phyloP scores from a whole-genome alignment of 345 rosid genomes.

The Capsella bursapastoris region DNA sequence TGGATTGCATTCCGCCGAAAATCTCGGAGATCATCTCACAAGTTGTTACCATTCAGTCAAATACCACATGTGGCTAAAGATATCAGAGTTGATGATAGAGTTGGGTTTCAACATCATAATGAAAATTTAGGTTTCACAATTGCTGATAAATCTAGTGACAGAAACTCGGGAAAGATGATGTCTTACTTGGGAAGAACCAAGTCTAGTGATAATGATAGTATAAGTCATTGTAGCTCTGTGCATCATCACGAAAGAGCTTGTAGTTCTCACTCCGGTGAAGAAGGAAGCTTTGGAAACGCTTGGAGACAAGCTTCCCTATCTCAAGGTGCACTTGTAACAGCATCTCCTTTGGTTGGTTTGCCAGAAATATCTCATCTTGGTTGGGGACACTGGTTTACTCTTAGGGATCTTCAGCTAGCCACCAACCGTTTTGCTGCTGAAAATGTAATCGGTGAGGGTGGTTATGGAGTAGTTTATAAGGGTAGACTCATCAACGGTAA shows the following conservation, averaged over 20 bases:
- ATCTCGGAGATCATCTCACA: slow-evolving; percentile 58
- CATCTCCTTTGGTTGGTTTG: slow-evolving; percentile 91
- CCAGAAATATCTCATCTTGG: slow-evolving; percentile 97
- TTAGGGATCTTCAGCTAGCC: slow-evolving; percentile 89
- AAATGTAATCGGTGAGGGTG: slow-evolving; percentile 96
- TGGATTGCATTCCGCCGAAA: slow-evolving; percentile 76
- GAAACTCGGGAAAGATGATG: slow-evolving; percentile 62
- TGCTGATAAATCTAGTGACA: slow-evolving; percentile 63
- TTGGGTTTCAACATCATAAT: slow-evolving; percentile 56
- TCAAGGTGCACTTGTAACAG: slow-evolving; percentile 66
- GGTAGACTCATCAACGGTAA: slow-evolving; percentile 88
- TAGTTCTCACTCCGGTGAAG: slow-evolving; percentile 87
- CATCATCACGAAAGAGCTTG: slow-evolving; percentile 72
- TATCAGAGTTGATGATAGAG: slow-evolving; percentile 84
- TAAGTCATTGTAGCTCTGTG: slow-evolving; percentile 81
- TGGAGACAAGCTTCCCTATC: slow-evolving; percentile 77
- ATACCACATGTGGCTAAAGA: slow-evolving; percentile 89
- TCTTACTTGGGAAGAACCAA: slow-evolving; percentile 67
- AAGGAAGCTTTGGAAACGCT: slow-evolving; percentile 77
- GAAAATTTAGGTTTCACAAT: slow-evolving; percentile 46
- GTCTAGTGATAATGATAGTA: slow-evolving; percentile 83
- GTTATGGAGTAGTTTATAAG: slow-evolving; percentile 91
- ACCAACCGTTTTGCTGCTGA: slow-evolving; percentile 73
- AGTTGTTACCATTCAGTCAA: slow-evolving; percentile 60
- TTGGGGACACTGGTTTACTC: slow-evolving; percentile 99